Base-by-base conservation (phyloP, 306 rosid genomes). In the Acacia confusa region DNA sequence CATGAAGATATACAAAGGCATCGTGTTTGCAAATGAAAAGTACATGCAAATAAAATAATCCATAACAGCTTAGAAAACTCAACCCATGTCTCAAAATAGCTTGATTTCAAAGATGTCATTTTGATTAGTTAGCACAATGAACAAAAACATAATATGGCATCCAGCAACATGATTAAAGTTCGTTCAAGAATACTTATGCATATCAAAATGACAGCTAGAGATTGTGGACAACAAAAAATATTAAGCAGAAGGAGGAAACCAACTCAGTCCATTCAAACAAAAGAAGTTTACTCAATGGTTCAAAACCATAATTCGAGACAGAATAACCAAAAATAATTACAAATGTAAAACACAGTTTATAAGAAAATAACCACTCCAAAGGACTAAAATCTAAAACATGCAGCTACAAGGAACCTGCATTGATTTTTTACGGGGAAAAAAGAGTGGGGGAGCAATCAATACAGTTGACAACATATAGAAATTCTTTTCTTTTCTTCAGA, bases 81-180 rank as follows among this genome's bases (percentile, higher is more conserved):
- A 83, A 66, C 47, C 69, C 79, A 72, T 44, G 20, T 36, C 60
- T 64, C 55, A 83, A 78, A 57, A 72, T 34, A 40, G 36, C 48
- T 20, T 55, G 25, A 75, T 75, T 58, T 57, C 63, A 57, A 75
- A 70, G 17, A 84, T 74, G 68, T 27, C 60, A 41, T 68, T 69
- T 48, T 71, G 75, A 17, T 55, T 36, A 40, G 40, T 24, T 8
- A 19, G 61, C 43, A 55, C 52, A 69, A 69, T 38, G 30, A 69
- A 40, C 25, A 9, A 20, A 40, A 69, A 69, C 30, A 69, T 69
- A 20, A 40, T 2, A 40, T 4, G 30, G 17, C 17, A 69, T 24
- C 52, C 30, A n/a, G 52, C 72, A 38, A 36, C 9, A 63, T 38
- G 71, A 43, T n/a, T 14, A 74, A 67, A 77, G 55, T 32, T 45